Evolutionary conservation across 2,329 filamentous ascomycete species (phyloP), one percentile per base, ranked within the genome.

Genomic region (Monilinia fructicola): DNA sequence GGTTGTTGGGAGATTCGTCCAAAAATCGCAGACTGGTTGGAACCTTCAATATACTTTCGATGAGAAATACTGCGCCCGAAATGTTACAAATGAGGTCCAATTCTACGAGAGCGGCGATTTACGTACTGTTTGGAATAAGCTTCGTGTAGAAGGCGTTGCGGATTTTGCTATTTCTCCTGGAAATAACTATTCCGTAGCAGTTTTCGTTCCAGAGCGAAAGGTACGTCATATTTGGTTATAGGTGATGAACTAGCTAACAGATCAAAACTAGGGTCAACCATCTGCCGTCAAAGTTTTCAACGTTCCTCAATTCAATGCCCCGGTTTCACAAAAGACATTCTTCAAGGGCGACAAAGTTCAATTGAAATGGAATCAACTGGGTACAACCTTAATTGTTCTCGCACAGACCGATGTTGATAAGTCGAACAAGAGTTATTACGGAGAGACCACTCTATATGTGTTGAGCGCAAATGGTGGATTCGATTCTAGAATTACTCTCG

Each of bases 281-380:
- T 93, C 95, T 65, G 87, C 91, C 1, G 93, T 98, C 78, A 96
- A 96, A 80, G 91, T 98, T 68, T 99, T 90, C 82, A 92, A 94
- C 72, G 91, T 98, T 46, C 94, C 95, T 53, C 85, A 95, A 73
- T 98, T 98, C 80, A 85, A 81, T 70, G 82, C 82, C 64, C 89
- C 93, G 5, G 88, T 97, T 60, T 97, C 94, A 50, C 94, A 98
- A 78, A 99, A 99, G 88, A 97, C 90, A 1, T 99, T 99, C 78
- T 99, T 93, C 87, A 99, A 99, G 83, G 93, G 93, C 70, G 95
- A 99, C 83, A 98, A 98, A 83, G 94, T 99, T 58, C 93, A 97
- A 80, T 83, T 99, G 76, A 97, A 97, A 82, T 99, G 95, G 95
- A 99, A 99, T 80, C 87, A 90, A 72, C 84, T 92, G 69, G 95